phyloP scores from a whole-genome alignment of 352 stramenopile genomes.

The Globisporangium paddicum region DNA sequence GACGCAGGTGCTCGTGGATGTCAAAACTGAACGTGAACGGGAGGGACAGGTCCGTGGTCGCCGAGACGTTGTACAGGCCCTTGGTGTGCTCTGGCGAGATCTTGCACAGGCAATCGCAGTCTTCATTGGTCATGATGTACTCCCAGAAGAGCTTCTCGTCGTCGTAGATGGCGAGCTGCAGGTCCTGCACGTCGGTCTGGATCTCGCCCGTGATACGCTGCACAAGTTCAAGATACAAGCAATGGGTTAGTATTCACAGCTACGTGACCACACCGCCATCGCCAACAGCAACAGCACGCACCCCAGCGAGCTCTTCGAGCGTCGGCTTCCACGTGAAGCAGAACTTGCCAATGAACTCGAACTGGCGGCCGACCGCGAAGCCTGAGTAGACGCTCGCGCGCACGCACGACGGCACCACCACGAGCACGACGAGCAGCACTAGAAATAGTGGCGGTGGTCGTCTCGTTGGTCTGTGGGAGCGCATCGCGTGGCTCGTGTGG shows the following conservation, averaged over 20 bases:
- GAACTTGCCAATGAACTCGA: constrained; percentile 81
- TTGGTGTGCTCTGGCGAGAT: constrained; percentile 64
- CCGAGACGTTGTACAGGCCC: constrained; percentile 57
- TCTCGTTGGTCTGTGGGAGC: not conserved
- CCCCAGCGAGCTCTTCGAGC: constrained; percentile 52
- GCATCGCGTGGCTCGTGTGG: not conserved
- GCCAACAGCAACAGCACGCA: constrained; percentile 14
- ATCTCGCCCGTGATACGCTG: constrained; percentile 58
- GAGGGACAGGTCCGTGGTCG: constrained; percentile 35
- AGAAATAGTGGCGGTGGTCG: constrained; percentile 8
- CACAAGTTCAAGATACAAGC: not conserved
- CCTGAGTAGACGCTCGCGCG: constrained; percentile 45
- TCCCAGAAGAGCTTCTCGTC: constrained; percentile 78
- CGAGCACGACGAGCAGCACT: not conserved
- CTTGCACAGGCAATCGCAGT: constrained; percentile 72
- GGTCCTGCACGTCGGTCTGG: constrained; percentile 48
- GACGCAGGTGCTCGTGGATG: constrained; percentile 58
- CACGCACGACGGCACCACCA: constrained; percentile 7
- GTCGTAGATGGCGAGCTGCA: constrained; percentile 78
- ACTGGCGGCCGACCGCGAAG: constrained; percentile 63
- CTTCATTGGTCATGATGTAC: constrained; percentile 56
- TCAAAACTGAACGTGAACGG: constrained; percentile 59
- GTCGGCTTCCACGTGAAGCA: constrained; percentile 67
- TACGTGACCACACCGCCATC: too few species aligned
- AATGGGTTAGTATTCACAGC: not conserved